These are phyloP conservation scores for Moringa oleifera DNA, from an alignment of 345 rosid genomes.

Conservation along the genomic window DNA sequence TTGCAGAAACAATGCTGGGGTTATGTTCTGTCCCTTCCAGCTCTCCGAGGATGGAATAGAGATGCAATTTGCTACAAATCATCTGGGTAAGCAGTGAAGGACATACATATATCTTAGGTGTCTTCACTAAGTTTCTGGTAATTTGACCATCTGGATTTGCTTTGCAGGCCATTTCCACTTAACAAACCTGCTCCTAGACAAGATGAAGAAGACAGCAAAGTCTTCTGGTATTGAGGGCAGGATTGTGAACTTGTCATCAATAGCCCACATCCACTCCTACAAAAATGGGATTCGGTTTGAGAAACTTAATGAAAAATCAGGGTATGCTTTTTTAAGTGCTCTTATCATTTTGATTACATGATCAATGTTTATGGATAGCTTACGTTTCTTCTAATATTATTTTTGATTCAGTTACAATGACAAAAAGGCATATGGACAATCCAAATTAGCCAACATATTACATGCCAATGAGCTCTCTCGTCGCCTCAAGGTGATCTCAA, in stretches of 20 bases:
- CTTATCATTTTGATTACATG: background rate
- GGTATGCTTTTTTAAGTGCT: constrained; percentile 23
- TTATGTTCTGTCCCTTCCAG: constrained; percentile 81
- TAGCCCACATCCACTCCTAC: constrained; percentile 73
- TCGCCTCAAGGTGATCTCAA: constrained; percentile 69
- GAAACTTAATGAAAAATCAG: constrained; percentile 35
- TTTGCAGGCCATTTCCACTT: constrained; percentile 79
- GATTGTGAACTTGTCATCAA: constrained; percentile 82
- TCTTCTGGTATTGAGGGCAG: constrained; percentile 64
- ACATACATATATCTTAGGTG: no score
- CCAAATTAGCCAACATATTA: constrained; percentile 83
- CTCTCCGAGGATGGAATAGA: constrained; percentile 72
- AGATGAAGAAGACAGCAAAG: constrained; percentile 61
- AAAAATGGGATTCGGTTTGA: constrained; percentile 55
- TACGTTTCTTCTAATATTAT: background rate
- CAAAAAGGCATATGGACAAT: constrained; percentile 91
- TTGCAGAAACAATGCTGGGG: constrained; percentile 80
- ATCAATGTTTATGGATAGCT: background rate
- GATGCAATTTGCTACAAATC: constrained; percentile 74
- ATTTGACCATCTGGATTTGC: background rate
- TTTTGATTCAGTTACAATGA: constrained; percentile 53
- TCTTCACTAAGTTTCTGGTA: constrained; percentile 16
- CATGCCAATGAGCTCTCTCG: constrained; percentile 87
- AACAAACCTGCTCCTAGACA: constrained; percentile 76
- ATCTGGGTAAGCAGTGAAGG: constrained; percentile 40